Evolutionary conservation across 768 basidiomycete species (phyloP), one percentile per base, ranked within the genome.

Genomic region (Suillus subalutaceus): DNA sequence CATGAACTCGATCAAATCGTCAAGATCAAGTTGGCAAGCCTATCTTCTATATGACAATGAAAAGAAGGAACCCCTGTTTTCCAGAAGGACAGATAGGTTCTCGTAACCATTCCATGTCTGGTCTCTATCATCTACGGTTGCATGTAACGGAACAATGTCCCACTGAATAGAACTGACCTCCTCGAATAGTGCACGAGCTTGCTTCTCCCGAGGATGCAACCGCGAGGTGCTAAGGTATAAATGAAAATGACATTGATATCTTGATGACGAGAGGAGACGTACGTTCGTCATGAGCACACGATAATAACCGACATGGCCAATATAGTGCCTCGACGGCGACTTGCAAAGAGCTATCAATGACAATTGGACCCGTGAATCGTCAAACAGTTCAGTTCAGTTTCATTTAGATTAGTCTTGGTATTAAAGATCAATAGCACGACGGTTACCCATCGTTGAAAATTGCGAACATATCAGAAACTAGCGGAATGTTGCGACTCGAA

Each of bases 1-100:
- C 55, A 56, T 35, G 55, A 56, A 56, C 55, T 56, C 32, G 55
- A 56, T 56, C 53, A 32, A 55, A 55, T 32, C 30, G 53, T 55
- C 53, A 32, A 52, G 26, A 52, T 52, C 52, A 30, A 35, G 55
- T 56, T 56, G 20, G 55, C 10, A 56, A 56, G 20, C 32, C 18
- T 32, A 55, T 55, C 53, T 55, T 56, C 53, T 35, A 52, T 32
- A 32, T 32, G 30, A 32, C 30, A 32, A 35, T 20, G 55, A 56
- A 56, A 56, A 56, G 53, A 55, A 55, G 55, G 55, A 41, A 12
- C 55, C 32, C 32, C 7, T 35, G 20, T 5, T 69, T 56, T 56
- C 55, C 55, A 35, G 55, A 55, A 53, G 16, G 52, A 30, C 52
- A 52, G 48, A 50, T 50, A 50, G 50, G 26, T 12, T 53, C 52